Base-by-base conservation (phyloP, 2,329 filamentous ascomycete genomes). In the Diplodia scrobiculata region DNA sequence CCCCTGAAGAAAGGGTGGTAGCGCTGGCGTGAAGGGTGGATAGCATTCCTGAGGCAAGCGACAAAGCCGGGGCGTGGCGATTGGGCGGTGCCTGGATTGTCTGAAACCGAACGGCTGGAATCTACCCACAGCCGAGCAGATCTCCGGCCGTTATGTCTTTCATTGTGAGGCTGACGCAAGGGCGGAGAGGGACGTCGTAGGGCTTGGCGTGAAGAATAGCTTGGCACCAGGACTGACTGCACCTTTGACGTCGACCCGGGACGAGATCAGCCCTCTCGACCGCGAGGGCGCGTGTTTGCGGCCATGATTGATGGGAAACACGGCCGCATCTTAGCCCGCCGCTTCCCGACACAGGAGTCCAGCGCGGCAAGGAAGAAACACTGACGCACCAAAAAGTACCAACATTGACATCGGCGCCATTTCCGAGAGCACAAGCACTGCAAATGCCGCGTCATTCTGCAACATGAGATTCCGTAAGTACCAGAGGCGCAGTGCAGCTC, bases 151-250 rank as follows among this genome's bases (percentile, higher is more conserved):
- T 62, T 62, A 62, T 62, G 58, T 62, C 58, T 62, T 62, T 62
- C 58, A 62, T 62, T 62, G 45, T 65, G 63, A 65, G 63, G 63
- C 63, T 65, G 63, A 65, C 25, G 63, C 63, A 65, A 65, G 63
- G 63, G 63, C 52, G 63, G 63, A 65, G 50, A 55, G 36, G 60
- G 51, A 50, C 25, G 41, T 53, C 48, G 60, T 63, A 59, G 63
- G 52, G 63, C 63, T 66, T 66, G 63, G 63, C 63, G 45, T 66
- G 63, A 66, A 66, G 63, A 66, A 66, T 55, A 51, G 41, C 63
- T 66, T 66, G 63, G 63, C 63, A 66, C 21, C 19, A 63, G 48
- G 50, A 32, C 45, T 58, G 36, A 65, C 45, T 47, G 11, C 51
- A 58, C 38, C 36, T 32, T 38, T 25, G 63, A 36, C 13, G 38